phyloP scores from a whole-genome alignment of 768 basidiomycete species.

The Amanita jacksonii region DNA sequence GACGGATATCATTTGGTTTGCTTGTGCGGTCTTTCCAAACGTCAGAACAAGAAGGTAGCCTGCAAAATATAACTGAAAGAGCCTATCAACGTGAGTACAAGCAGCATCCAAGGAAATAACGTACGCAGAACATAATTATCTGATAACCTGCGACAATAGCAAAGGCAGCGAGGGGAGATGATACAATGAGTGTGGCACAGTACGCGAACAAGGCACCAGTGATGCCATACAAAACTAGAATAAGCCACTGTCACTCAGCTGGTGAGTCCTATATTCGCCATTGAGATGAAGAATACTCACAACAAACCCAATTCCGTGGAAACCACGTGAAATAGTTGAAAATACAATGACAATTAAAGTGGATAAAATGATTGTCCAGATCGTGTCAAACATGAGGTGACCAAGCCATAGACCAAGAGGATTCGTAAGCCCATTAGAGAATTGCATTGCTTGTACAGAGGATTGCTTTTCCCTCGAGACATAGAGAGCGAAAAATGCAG shows the following conservation, averaged over 20 bases:
- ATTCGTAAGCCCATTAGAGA: constrained; percentile 65
- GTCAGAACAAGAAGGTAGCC: constrained; percentile 67
- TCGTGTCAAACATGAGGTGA: constrained; percentile 65
- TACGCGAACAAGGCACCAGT: constrained; percentile 63
- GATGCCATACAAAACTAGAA: constrained; percentile 62
- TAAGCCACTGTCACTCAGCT: constrained; percentile 45
- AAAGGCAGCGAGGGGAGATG: constrained; percentile 65
- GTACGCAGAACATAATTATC: constrained; percentile 59
- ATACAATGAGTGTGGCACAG: constrained; percentile 46
- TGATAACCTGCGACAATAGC: constrained; percentile 67
- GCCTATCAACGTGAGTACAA: background rate
- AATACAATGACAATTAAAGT: constrained; percentile 59
- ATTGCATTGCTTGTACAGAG: constrained; percentile 75
- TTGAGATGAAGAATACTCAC: constrained; percentile 23
- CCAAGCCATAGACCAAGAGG: constrained; percentile 71
- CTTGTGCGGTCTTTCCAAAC: constrained; percentile 53
- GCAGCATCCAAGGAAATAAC: constrained; percentile 16
- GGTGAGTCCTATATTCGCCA: background rate
- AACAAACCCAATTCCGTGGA: constrained; percentile 59
- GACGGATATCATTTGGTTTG: constrained; percentile 44
- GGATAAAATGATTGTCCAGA: constrained; percentile 47
- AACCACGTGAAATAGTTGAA: constrained; percentile 45
- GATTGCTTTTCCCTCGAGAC: constrained; percentile 64
- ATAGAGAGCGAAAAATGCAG: constrained; percentile 77
- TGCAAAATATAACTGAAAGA: constrained; percentile 48